Conservation (phyloP, 1,284 basidiomycete species). For the Pseudozyma pruni region DNA sequence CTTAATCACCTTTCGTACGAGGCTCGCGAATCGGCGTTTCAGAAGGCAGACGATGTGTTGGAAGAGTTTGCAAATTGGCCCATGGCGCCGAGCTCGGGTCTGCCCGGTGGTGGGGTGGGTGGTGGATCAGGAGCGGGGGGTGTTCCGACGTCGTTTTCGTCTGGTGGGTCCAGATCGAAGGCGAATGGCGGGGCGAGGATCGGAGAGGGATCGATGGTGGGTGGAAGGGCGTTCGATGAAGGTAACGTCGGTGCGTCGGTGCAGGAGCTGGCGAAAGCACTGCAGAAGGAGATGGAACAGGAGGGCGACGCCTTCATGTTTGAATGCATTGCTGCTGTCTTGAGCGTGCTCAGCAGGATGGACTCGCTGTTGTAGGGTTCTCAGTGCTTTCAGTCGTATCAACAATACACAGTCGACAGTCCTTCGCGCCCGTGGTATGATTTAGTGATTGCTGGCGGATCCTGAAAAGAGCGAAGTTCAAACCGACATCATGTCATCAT, state of each 20-base stretch:
- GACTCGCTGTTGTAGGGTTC: conserved; percentile 47
- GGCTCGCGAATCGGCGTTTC: conserved; percentile 57
- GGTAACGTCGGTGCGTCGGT: conserved; percentile 42
- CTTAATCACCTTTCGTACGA: conserved; percentile 64
- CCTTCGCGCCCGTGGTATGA: background rate
- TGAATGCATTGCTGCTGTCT: conserved; percentile 63
- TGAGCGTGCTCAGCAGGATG: conserved; percentile 60
- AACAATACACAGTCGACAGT: background rate
- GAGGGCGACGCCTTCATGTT: conserved; percentile 51
- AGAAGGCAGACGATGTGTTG: conserved; percentile 60
- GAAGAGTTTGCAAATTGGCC: conserved; percentile 65
- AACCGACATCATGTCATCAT: conserved; percentile 57
- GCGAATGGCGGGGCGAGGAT: conserved; percentile 39
- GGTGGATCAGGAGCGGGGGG: conserved; percentile 27
- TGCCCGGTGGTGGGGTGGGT: conserved; percentile 37
- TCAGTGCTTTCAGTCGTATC: background rate
- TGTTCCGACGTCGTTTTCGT: conserved; percentile 24
- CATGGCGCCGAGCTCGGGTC: conserved; percentile 61
- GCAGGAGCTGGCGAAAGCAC: conserved; percentile 53
- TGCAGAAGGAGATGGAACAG: conserved; percentile 54
- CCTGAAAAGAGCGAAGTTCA: conserved; percentile 5
- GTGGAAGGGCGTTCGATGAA: conserved; percentile 31
- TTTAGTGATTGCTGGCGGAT: conserved; percentile 2
- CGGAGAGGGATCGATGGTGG: conserved; percentile 35
- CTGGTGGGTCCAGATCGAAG: conserved; percentile 15